A percentile compares a stretch with the other conserved stretches of the same genome.
phyloP scores from a whole-genome alignment of 2,329 filamentous ascomycete genomes.

The Huntiella abstrusa region DNA sequence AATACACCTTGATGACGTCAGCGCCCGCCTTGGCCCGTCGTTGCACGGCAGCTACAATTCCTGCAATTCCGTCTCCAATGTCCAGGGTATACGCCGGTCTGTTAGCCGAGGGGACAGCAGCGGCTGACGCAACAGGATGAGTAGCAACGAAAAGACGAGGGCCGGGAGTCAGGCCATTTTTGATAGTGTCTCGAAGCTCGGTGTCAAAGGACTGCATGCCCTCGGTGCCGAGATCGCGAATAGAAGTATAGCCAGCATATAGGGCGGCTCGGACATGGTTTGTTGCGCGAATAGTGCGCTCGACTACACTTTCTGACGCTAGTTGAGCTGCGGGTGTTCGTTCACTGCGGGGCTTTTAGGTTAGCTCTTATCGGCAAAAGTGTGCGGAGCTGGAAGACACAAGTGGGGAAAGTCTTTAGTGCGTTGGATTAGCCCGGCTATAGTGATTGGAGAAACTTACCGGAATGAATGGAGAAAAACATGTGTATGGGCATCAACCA shows the following conservation, averaged over 20 bases:
- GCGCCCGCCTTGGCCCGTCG: constrained; percentile 28
- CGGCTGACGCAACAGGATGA: constrained; percentile 28
- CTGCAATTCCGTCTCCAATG: constrained; percentile 27
- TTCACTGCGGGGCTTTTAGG: constrained; percentile 17
- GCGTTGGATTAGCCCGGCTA: constrained; percentile 8
- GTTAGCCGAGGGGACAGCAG: constrained; percentile 30
- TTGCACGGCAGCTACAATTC: constrained; percentile 26
- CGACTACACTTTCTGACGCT: constrained; percentile 37
- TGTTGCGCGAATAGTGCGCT: constrained; percentile 33
- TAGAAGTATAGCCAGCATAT: constrained; percentile 38
- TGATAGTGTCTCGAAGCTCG: constrained; percentile 32
- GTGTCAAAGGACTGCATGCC: constrained; percentile 30
- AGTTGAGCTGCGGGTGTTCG: constrained; percentile 27
- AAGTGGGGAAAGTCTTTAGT: constrained; percentile 2
- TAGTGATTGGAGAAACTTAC: constrained; percentile 14
- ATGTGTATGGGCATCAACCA: constrained; percentile 37
- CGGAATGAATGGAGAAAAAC: constrained; percentile 34
- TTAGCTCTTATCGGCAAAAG: background rate
- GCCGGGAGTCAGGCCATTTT: constrained; percentile 32
- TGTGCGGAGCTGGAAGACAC: background rate
- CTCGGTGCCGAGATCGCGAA: constrained; percentile 36
- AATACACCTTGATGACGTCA: constrained; percentile 33
- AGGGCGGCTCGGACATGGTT: constrained; percentile 34
- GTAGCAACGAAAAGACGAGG: constrained; percentile 37
- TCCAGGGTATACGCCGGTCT: constrained; percentile 21